Conservation (phyloP, 257 asterid species). For the Henckelia pumila region DNA sequence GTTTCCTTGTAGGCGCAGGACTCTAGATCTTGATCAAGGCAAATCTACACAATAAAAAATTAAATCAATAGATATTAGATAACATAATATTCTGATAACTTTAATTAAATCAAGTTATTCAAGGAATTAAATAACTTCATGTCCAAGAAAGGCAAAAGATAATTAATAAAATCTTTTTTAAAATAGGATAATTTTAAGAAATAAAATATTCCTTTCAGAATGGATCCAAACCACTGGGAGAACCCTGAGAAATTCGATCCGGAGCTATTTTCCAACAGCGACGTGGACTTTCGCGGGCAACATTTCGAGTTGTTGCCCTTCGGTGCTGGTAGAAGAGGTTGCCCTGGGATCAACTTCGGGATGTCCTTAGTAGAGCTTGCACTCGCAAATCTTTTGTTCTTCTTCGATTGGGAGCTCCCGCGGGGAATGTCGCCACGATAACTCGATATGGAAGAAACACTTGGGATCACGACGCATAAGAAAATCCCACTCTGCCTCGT, state of each 20-base stretch:
- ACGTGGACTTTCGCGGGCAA: conserved; percentile 18
- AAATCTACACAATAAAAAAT: no score
- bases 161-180: no score
- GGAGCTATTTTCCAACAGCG: conserved; percentile 24
- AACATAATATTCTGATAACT: no score
- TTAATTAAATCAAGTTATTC: no score
- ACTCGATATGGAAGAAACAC: conserved; percentile 31
- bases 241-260: conserved; percentile 22
- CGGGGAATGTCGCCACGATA: conserved; percentile 6
- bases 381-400: conserved; percentile 25
- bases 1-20: no score
- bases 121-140: no score
- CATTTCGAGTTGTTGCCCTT: conserved; percentile 26
- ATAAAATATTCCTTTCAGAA: no score
- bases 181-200: no score
- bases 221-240: not conserved
- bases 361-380: conserved; percentile 21
- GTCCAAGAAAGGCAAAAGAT: no score
- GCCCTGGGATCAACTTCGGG: no score
- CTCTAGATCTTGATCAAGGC: no score
- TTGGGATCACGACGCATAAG: conserved; percentile 29
- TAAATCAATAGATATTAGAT: no score
- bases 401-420: conserved; percentile 28
- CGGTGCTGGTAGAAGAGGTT: conserved; percentile 21
- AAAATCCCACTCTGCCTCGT: conserved; percentile 26